phyloP scores from a whole-genome alignment of 768 basidiomycete species.

The Leccinum broughii region DNA sequence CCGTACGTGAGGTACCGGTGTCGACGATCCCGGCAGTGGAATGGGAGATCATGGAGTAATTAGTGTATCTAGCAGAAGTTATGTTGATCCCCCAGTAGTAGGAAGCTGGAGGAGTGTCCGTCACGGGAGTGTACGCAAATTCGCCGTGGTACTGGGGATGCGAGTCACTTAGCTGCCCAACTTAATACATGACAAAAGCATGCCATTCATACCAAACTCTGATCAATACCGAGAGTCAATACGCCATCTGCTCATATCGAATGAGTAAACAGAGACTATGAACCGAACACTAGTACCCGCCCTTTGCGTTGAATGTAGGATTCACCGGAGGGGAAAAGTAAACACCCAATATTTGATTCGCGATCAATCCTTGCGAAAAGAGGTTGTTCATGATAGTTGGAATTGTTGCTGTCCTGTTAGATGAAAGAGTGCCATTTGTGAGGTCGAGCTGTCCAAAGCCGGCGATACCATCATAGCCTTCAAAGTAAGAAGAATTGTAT shows the following conservation, averaged over 20 bases:
- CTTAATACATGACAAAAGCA: not conserved
- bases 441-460: conserved; percentile 25
- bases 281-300: not conserved
- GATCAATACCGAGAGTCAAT: not conserved
- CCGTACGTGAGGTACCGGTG: not conserved
- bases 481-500: conserved; percentile 13
- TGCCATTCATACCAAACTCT: not conserved
- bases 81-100: conserved; percentile 33
- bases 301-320: not conserved
- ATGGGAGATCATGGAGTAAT: conserved; percentile 13
- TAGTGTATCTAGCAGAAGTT: conserved; percentile 15
- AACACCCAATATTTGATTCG: conserved; percentile 14
- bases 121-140: conserved; percentile 28
- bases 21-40: not conserved
- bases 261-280: not conserved
- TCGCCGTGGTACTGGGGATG: conserved; percentile 20
- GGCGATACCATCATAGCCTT: conserved; percentile 28
- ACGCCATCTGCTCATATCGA: not conserved
- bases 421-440: conserved; percentile 7
- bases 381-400: conserved; percentile 28
- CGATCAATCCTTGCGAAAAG: conserved; percentile 15
- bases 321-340: not conserved
- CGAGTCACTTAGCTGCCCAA: not conserved
- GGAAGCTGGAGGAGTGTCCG: conserved; percentile 24
- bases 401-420: conserved; percentile 2